Evolutionary conservation across 2,329 filamentous ascomycete species (phyloP), one percentile per base, ranked within the genome.

Genomic region (Emergomyces orientalis): DNA sequence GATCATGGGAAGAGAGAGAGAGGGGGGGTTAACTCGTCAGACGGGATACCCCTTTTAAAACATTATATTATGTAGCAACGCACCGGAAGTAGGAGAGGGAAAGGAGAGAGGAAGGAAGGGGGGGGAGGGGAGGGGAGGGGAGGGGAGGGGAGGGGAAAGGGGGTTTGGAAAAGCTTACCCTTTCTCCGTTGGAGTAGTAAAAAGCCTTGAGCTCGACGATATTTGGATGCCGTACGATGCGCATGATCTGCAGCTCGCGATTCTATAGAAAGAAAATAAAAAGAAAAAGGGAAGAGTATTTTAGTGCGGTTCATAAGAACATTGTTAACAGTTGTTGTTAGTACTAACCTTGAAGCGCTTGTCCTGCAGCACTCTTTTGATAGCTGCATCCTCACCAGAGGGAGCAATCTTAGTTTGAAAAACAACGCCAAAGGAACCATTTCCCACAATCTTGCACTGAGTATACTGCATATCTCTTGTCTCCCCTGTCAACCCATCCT

Each of bases 141-240:
- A n/a, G n/a, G n/a, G n/a, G n/a, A n/a, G n/a, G n/a, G n/a, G n/a
- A n/a, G n/a, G n/a, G n/a, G n/a, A n/a, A n/a, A n/a, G n/a, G n/a
- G n/a, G n/a, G n/a, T n/a, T n/a, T n/a, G n/a, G n/a, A n/a, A n/a
- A n/a, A 66, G 80, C 84, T 71, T 86, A 99, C 94, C 78, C 94
- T 87, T 78, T 99, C 94, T 74, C 94, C 94, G 75, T 97, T 99
- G 70, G 93, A 97, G 80, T 97, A 99, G 81, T 97, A 99, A 80
- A 99, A 99, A 61, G 94, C 94, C 81, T 99, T 99, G 67, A 99
- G 83, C 78, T 97, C 92, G 65, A 99, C 94, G 72, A 99, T 97
- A 79, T 99, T 99, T 63, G 94, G 94, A 77, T 99, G 94, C 74
- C 93, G 88, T 72, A 99, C 94, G 74, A 99, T 99, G 74, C 94